Conservation (phyloP, 495 filamentous ascomycete genomes). For the Penicillium egyptiacum region DNA sequence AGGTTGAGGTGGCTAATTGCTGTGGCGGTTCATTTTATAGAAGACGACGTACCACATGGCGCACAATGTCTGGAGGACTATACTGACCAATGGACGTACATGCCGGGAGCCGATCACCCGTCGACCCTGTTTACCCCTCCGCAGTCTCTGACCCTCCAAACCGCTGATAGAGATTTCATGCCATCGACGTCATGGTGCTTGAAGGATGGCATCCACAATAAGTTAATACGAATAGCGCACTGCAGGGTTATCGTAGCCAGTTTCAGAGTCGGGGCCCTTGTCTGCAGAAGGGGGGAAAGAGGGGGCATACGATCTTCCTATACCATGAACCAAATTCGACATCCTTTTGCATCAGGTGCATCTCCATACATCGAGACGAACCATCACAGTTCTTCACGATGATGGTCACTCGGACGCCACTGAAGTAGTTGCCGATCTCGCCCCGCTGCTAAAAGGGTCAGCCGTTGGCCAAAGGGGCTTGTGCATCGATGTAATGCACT, state of each 20-base stretch:
- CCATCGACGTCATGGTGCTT: conserved; percentile 11
- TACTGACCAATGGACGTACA: neutral
- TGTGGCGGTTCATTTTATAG: conserved; percentile 13
- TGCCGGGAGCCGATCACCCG: neutral
- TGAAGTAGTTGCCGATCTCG: conserved; percentile 1
- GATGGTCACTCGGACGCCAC: neutral
- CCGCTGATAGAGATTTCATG: neutral
- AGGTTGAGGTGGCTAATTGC: neutral
- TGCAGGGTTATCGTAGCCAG: neutral
- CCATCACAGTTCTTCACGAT: conserved; percentile 1
- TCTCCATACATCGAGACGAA: conserved; percentile 1
- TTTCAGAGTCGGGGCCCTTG: neutral
- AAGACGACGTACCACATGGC: conserved; percentile 3
- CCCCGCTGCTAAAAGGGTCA: neutral
- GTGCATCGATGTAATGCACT: neutral
- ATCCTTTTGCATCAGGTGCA: neutral
- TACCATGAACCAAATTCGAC: neutral
- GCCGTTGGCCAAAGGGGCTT: conserved; percentile 2
- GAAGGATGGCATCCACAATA: conserved; percentile 7
- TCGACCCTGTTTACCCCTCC: neutral
- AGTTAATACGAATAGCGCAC: neutral
- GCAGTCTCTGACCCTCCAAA: neutral
- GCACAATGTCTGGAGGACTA: neutral
- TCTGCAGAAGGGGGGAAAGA: neutral
- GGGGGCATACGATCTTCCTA: neutral